Evolutionary conservation across 2,329 filamentous ascomycete genomes (phyloP), one percentile per base, ranked within the genome.

Genomic region (Pseudopyrenochaeta lycopersici): DNA sequence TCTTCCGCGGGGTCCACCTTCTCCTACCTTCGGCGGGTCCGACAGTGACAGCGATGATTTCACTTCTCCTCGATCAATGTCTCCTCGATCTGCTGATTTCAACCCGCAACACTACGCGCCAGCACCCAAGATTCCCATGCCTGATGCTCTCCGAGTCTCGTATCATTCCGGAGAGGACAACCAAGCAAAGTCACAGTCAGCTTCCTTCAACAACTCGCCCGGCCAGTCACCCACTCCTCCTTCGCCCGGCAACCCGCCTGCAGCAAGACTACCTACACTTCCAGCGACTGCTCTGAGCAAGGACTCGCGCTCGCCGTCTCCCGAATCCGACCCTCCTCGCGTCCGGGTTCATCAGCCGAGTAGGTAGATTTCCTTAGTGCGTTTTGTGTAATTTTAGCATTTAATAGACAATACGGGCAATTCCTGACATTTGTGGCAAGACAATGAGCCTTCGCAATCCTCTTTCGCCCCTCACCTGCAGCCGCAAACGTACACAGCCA

Each of bases 311-410:
- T 64, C 66, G 7, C 56, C 60, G 15, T 67, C 59, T 41, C 63
- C 60, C 7, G 55, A 56, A 49, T 58, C 55, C 15, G 44, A 57
- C 21, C 54, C 59, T 44, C 64, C 63, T 30, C 54, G 42, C 47
- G 57, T 60, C 46, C 60, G 60, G 21, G 54, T 62, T 31, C 58
- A 64, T 49, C 61, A 67, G 58, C 58, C 70, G 55, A 62, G 72
- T 74, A 74, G 66, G 72, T 74, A 71, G 58, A 49, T 54, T 68
- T 61, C 46, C 53, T 59, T 66, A 54, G 52, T 66, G 55, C 61
- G 52, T 64, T 62, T 58, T 57, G 46, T 67, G 49, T 66, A 65
- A 52, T 60, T 63, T 63, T 62, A 68, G 63, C 60, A 65, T 54
- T 59, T 54, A 62, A 62, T 61, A 66, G 36, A 67, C 57, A 45